These are phyloP conservation scores for Aciculosporium take DNA, from an alignment of 2,329 filamentous ascomycete genomes.

Conservation along the genomic window DNA sequence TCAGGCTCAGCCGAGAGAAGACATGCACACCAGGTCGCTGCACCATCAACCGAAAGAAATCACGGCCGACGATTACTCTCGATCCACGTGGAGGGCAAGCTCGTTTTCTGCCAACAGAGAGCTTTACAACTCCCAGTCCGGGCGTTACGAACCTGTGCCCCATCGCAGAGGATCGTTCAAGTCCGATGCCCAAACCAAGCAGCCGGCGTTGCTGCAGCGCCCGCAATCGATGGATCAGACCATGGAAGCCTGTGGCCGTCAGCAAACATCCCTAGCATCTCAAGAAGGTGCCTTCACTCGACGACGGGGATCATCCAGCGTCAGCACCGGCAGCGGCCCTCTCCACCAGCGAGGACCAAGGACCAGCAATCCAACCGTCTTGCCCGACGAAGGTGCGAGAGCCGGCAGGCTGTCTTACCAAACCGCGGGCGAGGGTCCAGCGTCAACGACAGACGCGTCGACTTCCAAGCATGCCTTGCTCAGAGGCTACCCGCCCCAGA, in stretches of 20 bases:
- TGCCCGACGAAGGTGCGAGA: slow-evolving; percentile 27
- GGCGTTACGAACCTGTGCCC: slow-evolving; percentile 76
- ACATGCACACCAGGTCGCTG: slow-evolving; percentile 38
- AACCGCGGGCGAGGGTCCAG: slow-evolving; percentile 35
- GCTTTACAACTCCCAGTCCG: slow-evolving; percentile 88
- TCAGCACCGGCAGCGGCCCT: slow-evolving; percentile 71
- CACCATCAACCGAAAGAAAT: slow-evolving; percentile 58
- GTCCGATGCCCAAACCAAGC: slow-evolving; percentile 51
- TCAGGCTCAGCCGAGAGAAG: slow-evolving; percentile 41
- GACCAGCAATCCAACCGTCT: slow-evolving; percentile 26
- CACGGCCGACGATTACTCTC: slow-evolving; percentile 83
- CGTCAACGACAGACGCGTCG: slow-evolving; percentile 23
- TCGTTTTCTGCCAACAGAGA: slow-evolving; percentile 51
- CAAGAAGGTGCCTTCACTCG: slow-evolving; percentile 58
- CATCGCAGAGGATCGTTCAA: slow-evolving; percentile 61
- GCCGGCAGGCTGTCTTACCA: slow-evolving; percentile 35
- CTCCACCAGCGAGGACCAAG: slow-evolving; percentile 44
- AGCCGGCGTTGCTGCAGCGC: slow-evolving; percentile 68
- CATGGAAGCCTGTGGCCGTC: slow-evolving; percentile 73
- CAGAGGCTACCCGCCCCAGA: slow-evolving; percentile 15
- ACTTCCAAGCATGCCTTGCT: slow-evolving; percentile 10
- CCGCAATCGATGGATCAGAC: slow-evolving; percentile 50
- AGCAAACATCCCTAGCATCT: slow-evolving; percentile 60
- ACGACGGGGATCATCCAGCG: slow-evolving; percentile 76
- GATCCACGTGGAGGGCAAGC: slow-evolving; percentile 66